Base-by-base conservation (phyloP, 2,329 filamentous ascomycete genomes). In the Sclerotinia nivalis region DNA sequence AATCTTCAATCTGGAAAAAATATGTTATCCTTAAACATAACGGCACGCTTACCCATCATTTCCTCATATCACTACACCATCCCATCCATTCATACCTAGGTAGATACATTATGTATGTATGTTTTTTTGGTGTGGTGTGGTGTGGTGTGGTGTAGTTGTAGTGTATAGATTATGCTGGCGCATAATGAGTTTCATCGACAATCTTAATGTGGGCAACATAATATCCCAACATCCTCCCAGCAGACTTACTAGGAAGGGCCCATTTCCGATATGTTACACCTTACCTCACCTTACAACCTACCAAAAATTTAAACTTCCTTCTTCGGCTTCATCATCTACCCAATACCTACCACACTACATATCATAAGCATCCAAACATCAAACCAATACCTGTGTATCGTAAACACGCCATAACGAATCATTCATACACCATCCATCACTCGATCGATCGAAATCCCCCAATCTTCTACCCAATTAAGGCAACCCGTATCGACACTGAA, bases 111-210 rank as follows among this genome's bases (percentile, higher is more conserved):
- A 31, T 18, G 12, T 25, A n/a, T 37, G n/a, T 31, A 28, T 28
- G 22, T 50, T 12, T n/a, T 10, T 12, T 20, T 40, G 15, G 31
- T n/a, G 18, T 60, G 58, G 31, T 34, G 9, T 43, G 31, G 15
- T 56, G 31, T 49, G 20, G 47, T 37, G 31, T 56, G 31, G 55
- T 40, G 20, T 56, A 22, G 28, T 25, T 61, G 22, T 43, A 45
- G 6, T 31, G 12, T 47, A 13, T 50, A 62, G 10, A 62, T 62
- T 62, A 37, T 50, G 13, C 60, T 13, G 50, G 50, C 50, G 65
- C 65, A 67, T 67, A 67, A 45, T 37, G 65, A 37, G 65, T 67
- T 67, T 67, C 65, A 67, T 67, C 65, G 9, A 47, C 54, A 59
- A 62, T 4, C 8, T 49, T 25, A 62, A 50, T 12, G 45, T 37